phyloP scores from a whole-genome alignment of 148 eudicot genomes.

The Rheum nobile region DNA sequence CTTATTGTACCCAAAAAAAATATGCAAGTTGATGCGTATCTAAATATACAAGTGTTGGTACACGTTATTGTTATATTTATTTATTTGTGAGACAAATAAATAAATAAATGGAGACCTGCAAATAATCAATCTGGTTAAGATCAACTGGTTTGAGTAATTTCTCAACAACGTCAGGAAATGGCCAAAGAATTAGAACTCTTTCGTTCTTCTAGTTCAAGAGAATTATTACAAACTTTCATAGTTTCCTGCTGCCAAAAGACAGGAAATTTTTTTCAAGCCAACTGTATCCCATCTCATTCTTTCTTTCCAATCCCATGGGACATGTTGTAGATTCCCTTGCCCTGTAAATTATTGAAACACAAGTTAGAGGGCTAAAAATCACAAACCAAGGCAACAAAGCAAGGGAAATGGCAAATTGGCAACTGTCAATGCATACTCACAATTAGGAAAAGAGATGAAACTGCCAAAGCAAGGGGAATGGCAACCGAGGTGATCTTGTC shows the following conservation, averaged over 20 bases:
- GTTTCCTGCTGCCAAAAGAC: background rate
- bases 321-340: slow-evolving; percentile 76
- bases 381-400: background rate
- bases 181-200: background rate
- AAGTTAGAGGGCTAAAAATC: background rate
- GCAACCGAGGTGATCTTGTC: slow-evolving; percentile 86
- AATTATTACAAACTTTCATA: background rate
- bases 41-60: no score
- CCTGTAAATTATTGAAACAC: slow-evolving; percentile 26
- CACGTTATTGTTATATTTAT: no score
- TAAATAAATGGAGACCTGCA: no score
- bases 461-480: slow-evolving; percentile 72
- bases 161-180: background rate
- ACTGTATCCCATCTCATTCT: slow-evolving; percentile 31
- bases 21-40: no score
- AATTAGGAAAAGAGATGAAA: slow-evolving; percentile 39
- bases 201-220: background rate
- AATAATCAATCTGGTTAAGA: background rate
- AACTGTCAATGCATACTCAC: slow-evolving; percentile 42
- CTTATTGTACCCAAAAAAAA: no score
- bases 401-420: no score
- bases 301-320: slow-evolving; percentile 91
- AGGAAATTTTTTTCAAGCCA: background rate
- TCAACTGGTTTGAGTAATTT: background rate
- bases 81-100: no score